phyloP scores from a whole-genome alignment of 1,139 yeast species.

The Suhomyces terraborum region DNA sequence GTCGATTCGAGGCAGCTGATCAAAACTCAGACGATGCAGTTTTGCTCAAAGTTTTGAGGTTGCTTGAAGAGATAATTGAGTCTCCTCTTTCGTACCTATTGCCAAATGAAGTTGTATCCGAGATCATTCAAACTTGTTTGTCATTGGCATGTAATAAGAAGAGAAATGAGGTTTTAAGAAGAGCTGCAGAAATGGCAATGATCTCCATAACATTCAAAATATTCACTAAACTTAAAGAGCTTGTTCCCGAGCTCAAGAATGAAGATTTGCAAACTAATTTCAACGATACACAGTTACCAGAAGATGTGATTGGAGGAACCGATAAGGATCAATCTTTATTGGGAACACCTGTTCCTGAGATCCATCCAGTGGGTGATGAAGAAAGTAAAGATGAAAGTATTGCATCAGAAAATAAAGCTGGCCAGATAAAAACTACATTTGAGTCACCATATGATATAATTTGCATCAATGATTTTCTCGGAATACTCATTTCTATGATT shows the following conservation, averaged over 20 bases:
- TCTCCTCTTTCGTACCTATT: constrained; percentile 66
- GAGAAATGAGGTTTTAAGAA: constrained; percentile 84
- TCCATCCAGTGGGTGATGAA: constrained; percentile 10
- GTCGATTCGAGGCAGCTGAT: constrained; percentile 94
- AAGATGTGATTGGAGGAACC: constrained; percentile 45
- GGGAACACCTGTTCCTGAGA: constrained; percentile 17
- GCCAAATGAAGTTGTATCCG: constrained; percentile 82
- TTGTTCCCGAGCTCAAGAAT: constrained; percentile 51
- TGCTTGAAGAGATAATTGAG: constrained; percentile 68
- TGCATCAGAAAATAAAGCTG: not conserved
- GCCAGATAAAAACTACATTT: constrained; percentile 1
- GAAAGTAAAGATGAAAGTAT: constrained; percentile 3
- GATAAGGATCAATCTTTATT: constrained; percentile 18
- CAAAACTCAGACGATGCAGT: constrained; percentile 93
- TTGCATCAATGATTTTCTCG: constrained; percentile 68
- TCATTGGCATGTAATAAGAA: constrained; percentile 91
- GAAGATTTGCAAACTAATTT: constrained; percentile 40
- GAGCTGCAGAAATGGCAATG: constrained; percentile 88
- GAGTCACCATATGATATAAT: constrained; percentile 64
- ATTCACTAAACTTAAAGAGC: constrained; percentile 58
- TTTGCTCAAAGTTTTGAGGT: constrained; percentile 73
- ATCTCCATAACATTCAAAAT: constrained; percentile 67
- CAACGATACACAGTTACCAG: constrained; percentile 39
- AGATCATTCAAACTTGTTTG: constrained; percentile 87
- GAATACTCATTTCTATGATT: constrained; percentile 77